phyloP scores from a whole-genome alignment of 2,329 filamentous ascomycete genomes.

The Metarhizium album region DNA sequence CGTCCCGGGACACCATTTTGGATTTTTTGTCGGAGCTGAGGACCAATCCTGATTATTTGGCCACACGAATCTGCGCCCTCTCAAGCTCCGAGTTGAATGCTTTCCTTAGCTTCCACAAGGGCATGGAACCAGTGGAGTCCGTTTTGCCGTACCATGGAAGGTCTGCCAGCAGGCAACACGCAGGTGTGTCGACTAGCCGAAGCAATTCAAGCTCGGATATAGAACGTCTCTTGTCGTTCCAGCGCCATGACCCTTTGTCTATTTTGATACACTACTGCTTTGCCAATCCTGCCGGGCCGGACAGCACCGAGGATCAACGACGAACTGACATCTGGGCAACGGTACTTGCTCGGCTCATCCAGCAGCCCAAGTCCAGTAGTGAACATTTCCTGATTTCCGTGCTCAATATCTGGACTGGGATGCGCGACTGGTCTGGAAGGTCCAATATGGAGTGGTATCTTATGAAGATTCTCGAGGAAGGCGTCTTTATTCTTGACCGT shows the following conservation, averaged over 20 bases:
- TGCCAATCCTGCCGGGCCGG: conserved; percentile 71
- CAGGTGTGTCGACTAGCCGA: conserved; percentile 34
- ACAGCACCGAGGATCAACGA: conserved; percentile 69
- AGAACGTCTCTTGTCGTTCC: conserved; percentile 77
- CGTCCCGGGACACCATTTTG: conserved; percentile 64
- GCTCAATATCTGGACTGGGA: conserved; percentile 76
- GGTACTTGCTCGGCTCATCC: conserved; percentile 72
- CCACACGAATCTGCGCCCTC: conserved; percentile 67
- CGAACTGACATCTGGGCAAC: conserved; percentile 82
- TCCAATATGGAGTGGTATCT: conserved; percentile 88
- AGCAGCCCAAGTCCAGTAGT: conserved; percentile 62
- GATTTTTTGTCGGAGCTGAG: conserved; percentile 73
- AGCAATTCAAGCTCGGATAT: conserved; percentile 49
- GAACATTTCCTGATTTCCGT: conserved; percentile 76
- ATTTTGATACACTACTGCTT: conserved; percentile 82
- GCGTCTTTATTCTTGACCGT: conserved; percentile 79
- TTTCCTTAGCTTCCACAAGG: conserved; percentile 68
- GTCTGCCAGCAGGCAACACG: conserved; percentile 34
- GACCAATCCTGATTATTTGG: conserved; percentile 79
- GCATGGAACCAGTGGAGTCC: conserved; percentile 71
- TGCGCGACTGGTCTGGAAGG: conserved; percentile 83
- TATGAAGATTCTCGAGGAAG: conserved; percentile 88
- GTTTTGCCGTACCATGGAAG: conserved; percentile 60
- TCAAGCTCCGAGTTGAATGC: conserved; percentile 65
- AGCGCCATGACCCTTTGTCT: conserved; percentile 77